These are phyloP conservation scores for Syncephalis plumigaleata DNA, from an alignment of 371 early-diverging fungal species.

Conservation along the genomic window DNA sequence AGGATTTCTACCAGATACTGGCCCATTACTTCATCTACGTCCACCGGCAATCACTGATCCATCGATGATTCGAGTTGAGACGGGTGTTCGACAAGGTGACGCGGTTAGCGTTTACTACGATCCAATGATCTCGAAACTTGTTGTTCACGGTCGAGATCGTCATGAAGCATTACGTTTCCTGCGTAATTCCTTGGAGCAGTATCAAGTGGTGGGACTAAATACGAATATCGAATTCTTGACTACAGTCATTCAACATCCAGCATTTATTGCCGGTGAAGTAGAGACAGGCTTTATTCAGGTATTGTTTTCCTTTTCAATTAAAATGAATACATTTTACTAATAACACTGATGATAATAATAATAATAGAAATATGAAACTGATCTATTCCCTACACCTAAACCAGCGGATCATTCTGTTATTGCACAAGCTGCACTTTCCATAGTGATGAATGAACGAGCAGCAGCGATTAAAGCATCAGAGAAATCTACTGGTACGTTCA, in stretches of 20 bases:
- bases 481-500: not conserved
- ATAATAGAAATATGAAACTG: constrained; percentile 43
- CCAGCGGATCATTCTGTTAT: constrained; percentile 33
- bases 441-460: constrained; percentile 29
- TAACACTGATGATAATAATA: too few relatives aligned
- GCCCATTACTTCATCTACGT: constrained; percentile 54
- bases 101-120: constrained; percentile 86
- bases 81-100: constrained; percentile 85
- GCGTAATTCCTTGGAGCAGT: constrained; percentile 61
- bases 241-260: constrained; percentile 56
- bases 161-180: constrained; percentile 65
- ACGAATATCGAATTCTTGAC: constrained; percentile 88
- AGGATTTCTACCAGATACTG: constrained; percentile 88
- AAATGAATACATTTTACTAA: too few relatives aligned
- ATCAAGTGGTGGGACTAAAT: constrained; percentile 67
- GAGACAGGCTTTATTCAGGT: constrained; percentile 86
- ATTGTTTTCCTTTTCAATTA: too few relatives aligned
- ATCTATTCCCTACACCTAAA: constrained; percentile 35
- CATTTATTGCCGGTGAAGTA: constrained; percentile 74
- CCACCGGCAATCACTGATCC: constrained; percentile 35
- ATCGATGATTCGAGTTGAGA: constrained; percentile 62
- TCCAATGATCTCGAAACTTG: constrained; percentile 95
- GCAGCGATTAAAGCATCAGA: constrained; percentile 9
- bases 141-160: constrained; percentile 74
- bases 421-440: constrained; percentile 51